A percentile compares a stretch with the other conserved stretches of the same genome.
These are phyloP conservation scores for Hypoxylon sp. DNA, from an alignment of 2,329 filamentous ascomycete genomes.

Conservation along the genomic window DNA sequence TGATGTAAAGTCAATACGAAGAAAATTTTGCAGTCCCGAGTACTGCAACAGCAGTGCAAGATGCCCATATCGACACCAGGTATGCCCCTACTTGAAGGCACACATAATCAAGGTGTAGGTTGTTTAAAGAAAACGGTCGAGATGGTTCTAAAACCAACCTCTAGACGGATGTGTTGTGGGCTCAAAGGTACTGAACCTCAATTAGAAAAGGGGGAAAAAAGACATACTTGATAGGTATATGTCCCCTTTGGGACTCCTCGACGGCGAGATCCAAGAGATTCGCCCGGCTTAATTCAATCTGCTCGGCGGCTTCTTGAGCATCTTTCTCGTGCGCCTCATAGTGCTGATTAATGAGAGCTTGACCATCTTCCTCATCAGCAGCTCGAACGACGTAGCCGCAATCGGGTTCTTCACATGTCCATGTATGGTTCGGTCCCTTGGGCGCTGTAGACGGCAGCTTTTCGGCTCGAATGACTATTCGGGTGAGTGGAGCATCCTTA, in stretches of 20 bases:
- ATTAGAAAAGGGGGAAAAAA: constrained; percentile 56
- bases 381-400: constrained; percentile 76
- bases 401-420: constrained; percentile 75
- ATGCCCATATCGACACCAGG: not conserved
- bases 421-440: constrained; percentile 73
- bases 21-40: not conserved
- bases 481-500: constrained; percentile 35
- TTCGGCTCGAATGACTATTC: constrained; percentile 64
- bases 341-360: constrained; percentile 72
- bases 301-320: constrained; percentile 60
- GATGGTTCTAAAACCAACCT: not conserved
- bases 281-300: constrained; percentile 57
- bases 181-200: constrained; percentile 50
- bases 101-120: not conserved
- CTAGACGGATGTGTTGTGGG: not conserved
- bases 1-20: not conserved
- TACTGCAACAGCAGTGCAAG: not conserved
- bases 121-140: not conserved
- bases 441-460: constrained; percentile 64
- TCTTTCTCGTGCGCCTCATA: constrained; percentile 72
- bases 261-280: constrained; percentile 63
- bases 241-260: constrained; percentile 68
- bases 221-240: constrained; percentile 70
- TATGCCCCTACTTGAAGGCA: constrained; percentile 3
- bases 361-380: constrained; percentile 69